Percentiles rank a stretch among this genome's conserved stretches.
Evolutionary conservation across 2,329 filamentous ascomycete species (phyloP).

Genomic region (Trichophyton rubrum): DNA sequence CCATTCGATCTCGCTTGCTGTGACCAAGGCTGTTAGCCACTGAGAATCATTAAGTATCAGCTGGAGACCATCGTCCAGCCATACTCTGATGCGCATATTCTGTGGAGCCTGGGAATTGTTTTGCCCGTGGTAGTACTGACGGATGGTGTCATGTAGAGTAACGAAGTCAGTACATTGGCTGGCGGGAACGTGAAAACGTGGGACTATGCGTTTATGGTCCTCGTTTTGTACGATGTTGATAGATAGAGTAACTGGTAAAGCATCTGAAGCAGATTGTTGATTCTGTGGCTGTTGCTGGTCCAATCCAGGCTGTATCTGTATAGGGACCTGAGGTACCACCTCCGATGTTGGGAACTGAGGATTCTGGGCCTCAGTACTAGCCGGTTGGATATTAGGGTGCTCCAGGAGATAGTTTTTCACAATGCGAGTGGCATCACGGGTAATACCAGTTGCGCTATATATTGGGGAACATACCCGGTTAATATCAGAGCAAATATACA

Average conservation of each 20-base stretch:
- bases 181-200: constrained; percentile 24
- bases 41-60: constrained; percentile 29
- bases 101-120: constrained; percentile 5
- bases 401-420: constrained; percentile 25
- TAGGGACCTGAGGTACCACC: background rate
- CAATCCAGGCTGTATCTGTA: background rate
- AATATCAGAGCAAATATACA: background rate
- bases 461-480: constrained; percentile 10
- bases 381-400: background rate
- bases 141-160: constrained; percentile 22
- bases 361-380: constrained; percentile 7
- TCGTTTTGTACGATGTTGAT: constrained; percentile 28
- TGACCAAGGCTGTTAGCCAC: constrained; percentile 34
- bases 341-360: constrained; percentile 19
- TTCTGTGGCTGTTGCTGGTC: background rate
- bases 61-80: constrained; percentile 32
- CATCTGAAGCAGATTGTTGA: background rate
- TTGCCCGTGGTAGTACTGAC: constrained; percentile 17
- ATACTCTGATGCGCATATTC: constrained; percentile 24
- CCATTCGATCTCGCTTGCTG: constrained; percentile 34
- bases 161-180: constrained; percentile 22
- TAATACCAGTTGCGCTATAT: constrained; percentile 30
- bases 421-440: constrained; percentile 30
- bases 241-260: constrained; percentile 15
- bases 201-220: constrained; percentile 26